Base-by-base conservation (phyloP, 176 grass and related monocot genomes). In the Oryza officinalis region DNA sequence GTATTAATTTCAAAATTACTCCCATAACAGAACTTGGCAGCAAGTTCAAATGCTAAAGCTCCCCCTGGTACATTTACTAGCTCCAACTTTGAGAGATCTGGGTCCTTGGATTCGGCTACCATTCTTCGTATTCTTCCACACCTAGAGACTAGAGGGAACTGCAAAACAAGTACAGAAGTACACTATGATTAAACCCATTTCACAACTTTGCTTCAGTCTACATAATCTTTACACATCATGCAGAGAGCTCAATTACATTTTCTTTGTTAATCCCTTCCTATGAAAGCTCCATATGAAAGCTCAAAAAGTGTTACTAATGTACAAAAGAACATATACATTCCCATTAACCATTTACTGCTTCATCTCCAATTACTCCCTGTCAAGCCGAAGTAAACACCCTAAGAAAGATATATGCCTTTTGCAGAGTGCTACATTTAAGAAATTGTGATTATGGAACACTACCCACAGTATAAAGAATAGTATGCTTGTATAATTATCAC, bases 21-120 rank as follows among this genome's bases (percentile, higher is more conserved):
- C 26, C 93, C 96, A 52, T 98, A 95, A 40, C 96, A 98, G 74
- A 93, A 98, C 52, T 93, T 98, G 3, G 74, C 83, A 13, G 87
- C 91, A 22, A 95, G 86, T 41, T 98, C 93, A 35, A 98, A 98
- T 38, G 90, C 91, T 69, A 88, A 84, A 9, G 82, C 67, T 4
- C 96, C 93, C 93, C 96, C 96, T 68, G 96, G 91, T 33, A 98
- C 78, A 27, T 91, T 90, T 23, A 47, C 84, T 67, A 98, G 88
- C 63, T 98, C 87, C 46, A 93, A 78, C 79, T 76, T 70, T 45
- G 71, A 81, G 33, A 86, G 54, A 30, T 89, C 88, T 77, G 89
- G 49, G 26, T 80, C 90, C 38, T 80, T 84, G 13, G 89, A 45
- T 8, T 60, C 57, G 6, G 45, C 18, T 49, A 98, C 44, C 79